Evolutionary conservation across 257 asterid species (phyloP).

Genomic region (Misopates orontium): DNA sequence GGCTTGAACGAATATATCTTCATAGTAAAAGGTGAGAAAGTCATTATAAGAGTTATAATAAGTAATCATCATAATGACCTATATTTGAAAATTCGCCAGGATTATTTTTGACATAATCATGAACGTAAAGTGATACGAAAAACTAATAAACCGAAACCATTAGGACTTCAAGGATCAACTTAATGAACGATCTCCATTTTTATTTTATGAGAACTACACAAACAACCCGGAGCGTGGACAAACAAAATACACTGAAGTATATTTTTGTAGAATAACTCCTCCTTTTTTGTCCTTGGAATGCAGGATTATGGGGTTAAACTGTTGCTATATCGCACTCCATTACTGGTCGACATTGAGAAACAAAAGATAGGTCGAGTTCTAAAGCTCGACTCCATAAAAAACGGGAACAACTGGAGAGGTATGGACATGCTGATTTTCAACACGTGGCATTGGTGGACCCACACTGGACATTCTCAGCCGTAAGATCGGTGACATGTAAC

Average conservation of each 20-base stretch:
- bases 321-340: conserved; percentile 65
- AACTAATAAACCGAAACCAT: too few species aligned
- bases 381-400: conserved; percentile 59
- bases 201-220: too few species aligned
- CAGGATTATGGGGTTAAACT: conserved; percentile 74
- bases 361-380: conserved; percentile 60
- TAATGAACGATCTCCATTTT: too few species aligned
- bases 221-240: too few species aligned
- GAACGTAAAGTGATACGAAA: too few species aligned
- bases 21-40: too few species aligned
- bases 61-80: too few species aligned
- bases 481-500: conserved; percentile 30
- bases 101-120: too few species aligned
- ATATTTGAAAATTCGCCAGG: too few species aligned
- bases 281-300: neutral
- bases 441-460: conserved; percentile 99
- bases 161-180: too few species aligned
- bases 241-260: neutral
- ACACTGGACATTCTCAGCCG: conserved; percentile 74
- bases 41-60: too few species aligned
- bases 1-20: too few species aligned
- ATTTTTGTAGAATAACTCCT: neutral
- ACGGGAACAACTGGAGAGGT: conserved; percentile 69
- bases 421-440: conserved; percentile 80
- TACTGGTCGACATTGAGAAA: conserved; percentile 66